Evolutionary conservation across 2,329 filamentous ascomycete species (phyloP).

Genomic region (Monosporascus sp.): DNA sequence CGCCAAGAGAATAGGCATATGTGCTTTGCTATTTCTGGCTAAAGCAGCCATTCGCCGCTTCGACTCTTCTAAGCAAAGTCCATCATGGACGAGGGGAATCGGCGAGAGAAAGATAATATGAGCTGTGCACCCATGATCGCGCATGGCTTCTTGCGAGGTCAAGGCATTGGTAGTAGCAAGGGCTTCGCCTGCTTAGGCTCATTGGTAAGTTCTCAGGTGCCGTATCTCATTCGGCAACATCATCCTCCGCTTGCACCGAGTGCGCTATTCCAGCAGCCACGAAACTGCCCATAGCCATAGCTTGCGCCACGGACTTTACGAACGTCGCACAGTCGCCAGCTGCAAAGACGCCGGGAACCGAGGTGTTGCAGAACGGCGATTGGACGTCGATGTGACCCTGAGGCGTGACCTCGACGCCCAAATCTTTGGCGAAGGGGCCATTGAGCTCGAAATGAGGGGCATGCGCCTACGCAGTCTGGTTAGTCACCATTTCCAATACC

Average conservation of each 20-base stretch:
- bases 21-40: too few relatives aligned
- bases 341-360: slow-evolving; percentile 45
- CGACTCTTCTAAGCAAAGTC: too few relatives aligned
- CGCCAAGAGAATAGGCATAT: too few relatives aligned
- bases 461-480: slow-evolving; percentile 19
- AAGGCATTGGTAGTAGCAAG: too few relatives aligned
- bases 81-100: too few relatives aligned
- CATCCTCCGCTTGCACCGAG: slow-evolving; percentile 17
- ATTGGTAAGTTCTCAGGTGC: too few relatives aligned
- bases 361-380: slow-evolving; percentile 43
- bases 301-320: slow-evolving; percentile 18
- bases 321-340: slow-evolving; percentile 41
- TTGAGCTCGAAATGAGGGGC: slow-evolving; percentile 32
- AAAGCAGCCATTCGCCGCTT: too few relatives aligned
- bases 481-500: background rate
- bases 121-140: too few relatives aligned
- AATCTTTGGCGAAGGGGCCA: slow-evolving; percentile 35
- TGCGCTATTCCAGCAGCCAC: slow-evolving; percentile 17
- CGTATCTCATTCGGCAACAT: slow-evolving; percentile 10
- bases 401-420: slow-evolving; percentile 35
- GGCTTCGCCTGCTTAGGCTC: background rate
- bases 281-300: slow-evolving; percentile 19
- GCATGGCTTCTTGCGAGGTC: too few relatives aligned
- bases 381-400: slow-evolving; percentile 37
- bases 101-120: too few relatives aligned